phyloP scores from a whole-genome alignment of 345 rosid species.

The Citrus trifoliata region DNA sequence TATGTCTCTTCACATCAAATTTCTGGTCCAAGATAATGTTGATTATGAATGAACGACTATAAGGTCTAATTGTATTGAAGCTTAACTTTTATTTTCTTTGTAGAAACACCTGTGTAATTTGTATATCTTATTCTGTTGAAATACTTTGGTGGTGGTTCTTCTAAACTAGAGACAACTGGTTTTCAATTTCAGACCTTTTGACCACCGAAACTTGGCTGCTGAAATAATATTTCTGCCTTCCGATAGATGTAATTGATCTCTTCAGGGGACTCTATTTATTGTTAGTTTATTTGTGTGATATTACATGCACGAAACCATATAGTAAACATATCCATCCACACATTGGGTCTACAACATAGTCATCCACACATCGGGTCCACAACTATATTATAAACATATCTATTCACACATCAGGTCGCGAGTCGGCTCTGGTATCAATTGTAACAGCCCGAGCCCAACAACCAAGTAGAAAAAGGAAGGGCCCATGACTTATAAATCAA shows the following conservation, averaged over 20 bases:
- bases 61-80: neutral
- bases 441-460: no score
- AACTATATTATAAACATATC: no score
- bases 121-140: neutral
- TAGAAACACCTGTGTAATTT: neutral
- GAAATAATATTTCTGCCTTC: neutral
- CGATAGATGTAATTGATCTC: neutral
- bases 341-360: no score
- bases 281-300: no score
- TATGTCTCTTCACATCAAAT: slow-evolving; percentile 75
- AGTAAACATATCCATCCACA: no score
- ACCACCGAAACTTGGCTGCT: neutral
- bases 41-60: slow-evolving; percentile 1
- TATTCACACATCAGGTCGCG: no score
- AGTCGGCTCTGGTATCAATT: no score
- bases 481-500: no score
- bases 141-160: neutral
- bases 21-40: slow-evolving; percentile 75
- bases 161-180: neutral
- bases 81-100: neutral
- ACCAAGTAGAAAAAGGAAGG: no score
- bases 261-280: neutral
- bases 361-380: no score
- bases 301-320: no score
- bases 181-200: neutral